Base-by-base conservation (phyloP, 192 early-diverging fungal genomes). In the Fimicolochytrium jonesii region DNA sequence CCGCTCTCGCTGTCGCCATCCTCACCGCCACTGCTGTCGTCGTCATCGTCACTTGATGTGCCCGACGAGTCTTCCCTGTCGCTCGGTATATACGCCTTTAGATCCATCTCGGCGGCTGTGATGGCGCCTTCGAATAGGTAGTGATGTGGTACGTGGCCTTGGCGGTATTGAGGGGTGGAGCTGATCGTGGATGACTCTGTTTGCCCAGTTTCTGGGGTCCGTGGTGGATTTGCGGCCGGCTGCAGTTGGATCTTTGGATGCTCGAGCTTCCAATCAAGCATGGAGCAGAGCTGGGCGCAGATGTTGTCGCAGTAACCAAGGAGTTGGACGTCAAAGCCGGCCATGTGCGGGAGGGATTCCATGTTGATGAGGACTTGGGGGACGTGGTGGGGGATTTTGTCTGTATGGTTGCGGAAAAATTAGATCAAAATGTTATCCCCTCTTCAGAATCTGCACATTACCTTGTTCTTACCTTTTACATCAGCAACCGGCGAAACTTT, bases 401-500 rank as follows among this genome's bases (percentile, higher is more conserved):
- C 61, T 73, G 52, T 11, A 66, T 11, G 50, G 18, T 63, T 54
- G 23, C 43, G 11, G 43, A 37, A 39, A 32, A 51, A 44, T 45
- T 18, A 13, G 1, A 59, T 17, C 13, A 46, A 9, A n/a, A n/a
- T 39, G 17, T 17, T 39, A 17, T 17, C 17, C 9, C 17, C 17
- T 17, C 7, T 39, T 17, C 37, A 39, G 17, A 17, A 39, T 10
- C 37, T 17, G 7, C 17, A 7, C 37, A 17, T 17, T 39, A 17
- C 9, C 9, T 43, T 4, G 42, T 31, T 36, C 70, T 37, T 65
- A 83, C 77, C 75, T 86, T 92, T 92, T 26, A 97, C 92, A 32
- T 89, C 88, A 4, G 89, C 88, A 1, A 99, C 93, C 2, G 97
- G 97, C 2, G 91, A 87, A 4, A 99, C 94, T 68, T 94, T 92